phyloP scores from a whole-genome alignment of 2,329 filamentous ascomycete genomes.

The Monosporascus sp. region DNA sequence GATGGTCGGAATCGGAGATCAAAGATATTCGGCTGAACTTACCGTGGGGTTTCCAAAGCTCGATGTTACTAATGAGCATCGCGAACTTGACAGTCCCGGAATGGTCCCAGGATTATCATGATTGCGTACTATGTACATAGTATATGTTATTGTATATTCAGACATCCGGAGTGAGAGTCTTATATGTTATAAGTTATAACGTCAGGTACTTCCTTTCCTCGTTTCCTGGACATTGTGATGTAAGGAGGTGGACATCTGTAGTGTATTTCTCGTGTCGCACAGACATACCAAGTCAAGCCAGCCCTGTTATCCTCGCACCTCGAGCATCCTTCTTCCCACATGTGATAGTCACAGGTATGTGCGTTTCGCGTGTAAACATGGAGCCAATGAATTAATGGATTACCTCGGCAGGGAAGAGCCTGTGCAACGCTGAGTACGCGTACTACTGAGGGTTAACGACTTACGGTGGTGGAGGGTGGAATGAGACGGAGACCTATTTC shows the following conservation, averaged over 20 bases:
- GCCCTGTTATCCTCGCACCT: background rate
- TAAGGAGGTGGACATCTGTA: background rate
- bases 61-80: background rate
- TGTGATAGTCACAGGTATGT: background rate
- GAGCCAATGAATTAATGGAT: background rate
- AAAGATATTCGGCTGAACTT: background rate
- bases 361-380: background rate
- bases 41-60: background rate
- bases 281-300: background rate
- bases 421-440: background rate
- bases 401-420: background rate
- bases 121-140: too few relatives aligned
- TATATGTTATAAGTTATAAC: background rate
- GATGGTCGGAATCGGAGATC: background rate
- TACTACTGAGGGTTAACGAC: background rate
- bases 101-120: too few relatives aligned
- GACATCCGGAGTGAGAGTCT: background rate
- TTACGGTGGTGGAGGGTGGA: background rate
- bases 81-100: background rate
- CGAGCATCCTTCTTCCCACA: background rate
- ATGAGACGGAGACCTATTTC: background rate
- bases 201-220: background rate
- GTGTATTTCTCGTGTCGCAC: background rate
- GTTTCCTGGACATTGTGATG: too few relatives aligned
- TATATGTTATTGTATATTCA: too few relatives aligned